phyloP scores from a whole-genome alignment of 805 yeast genomes.

The Sugiyamaella marilandica region DNA sequence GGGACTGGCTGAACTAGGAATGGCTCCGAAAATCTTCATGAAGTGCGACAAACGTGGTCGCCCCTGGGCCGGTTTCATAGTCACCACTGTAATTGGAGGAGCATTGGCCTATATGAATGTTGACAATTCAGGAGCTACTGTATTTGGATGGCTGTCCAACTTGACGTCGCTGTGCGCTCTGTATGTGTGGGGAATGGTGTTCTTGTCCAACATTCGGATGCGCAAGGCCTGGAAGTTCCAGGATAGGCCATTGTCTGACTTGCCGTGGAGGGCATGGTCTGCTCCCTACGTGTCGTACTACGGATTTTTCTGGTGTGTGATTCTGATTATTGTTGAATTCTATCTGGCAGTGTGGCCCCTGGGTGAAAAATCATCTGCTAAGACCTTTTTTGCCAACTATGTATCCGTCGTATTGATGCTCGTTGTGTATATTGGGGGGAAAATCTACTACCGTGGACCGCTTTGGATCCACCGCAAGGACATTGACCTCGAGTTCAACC shows the following conservation, averaged over 20 bases:
- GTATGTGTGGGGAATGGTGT: conserved; percentile 67
- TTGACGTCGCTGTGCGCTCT: conserved; percentile 72
- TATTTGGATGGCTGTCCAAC: conserved; percentile 51
- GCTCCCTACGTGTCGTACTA: conserved; percentile 27
- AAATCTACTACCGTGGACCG: conserved; percentile 29
- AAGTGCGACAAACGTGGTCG: conserved; percentile 62
- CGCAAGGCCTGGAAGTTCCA: conserved; percentile 58
- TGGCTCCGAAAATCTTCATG: conserved; percentile 63
- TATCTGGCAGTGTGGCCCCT: conserved; percentile 65
- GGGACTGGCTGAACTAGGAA: conserved; percentile 64
- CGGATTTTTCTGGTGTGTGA: conserved; percentile 46
- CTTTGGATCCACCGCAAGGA: conserved; percentile 2
- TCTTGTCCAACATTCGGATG: conserved; percentile 62
- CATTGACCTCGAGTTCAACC: conserved; percentile 8
- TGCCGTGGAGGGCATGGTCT: conserved; percentile 45
- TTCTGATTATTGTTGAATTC: conserved; percentile 60
- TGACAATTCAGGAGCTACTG: conserved; percentile 27
- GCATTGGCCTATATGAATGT: conserved; percentile 67
- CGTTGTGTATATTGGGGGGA: conserved; percentile 20
- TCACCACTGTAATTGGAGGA: conserved; percentile 48
- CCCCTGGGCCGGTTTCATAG: conserved; percentile 53
- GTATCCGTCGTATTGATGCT: conserved; percentile 32
- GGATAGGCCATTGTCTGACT: conserved; percentile 57
- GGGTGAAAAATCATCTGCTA: conserved; percentile 24
- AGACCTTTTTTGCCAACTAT: conserved; percentile 41